Evolutionary conservation across 768 basidiomycete species (phyloP), one percentile per base, ranked within the genome.

Genomic region (Nidularia pulvinata): DNA sequence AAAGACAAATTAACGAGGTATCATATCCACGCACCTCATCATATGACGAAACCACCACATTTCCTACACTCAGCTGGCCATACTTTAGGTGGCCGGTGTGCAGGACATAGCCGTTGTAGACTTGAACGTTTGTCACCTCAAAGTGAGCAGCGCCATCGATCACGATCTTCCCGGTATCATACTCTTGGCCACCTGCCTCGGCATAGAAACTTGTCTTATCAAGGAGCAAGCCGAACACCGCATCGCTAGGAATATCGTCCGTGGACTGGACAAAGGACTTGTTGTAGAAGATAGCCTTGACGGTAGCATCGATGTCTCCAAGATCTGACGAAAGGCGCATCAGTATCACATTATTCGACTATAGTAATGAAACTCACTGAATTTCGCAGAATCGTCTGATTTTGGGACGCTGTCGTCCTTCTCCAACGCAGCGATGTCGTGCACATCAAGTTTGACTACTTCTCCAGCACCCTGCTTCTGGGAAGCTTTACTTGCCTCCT

Each of bases 161-260:
- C 30, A 94, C 86, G 58, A 99, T 92, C 61, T 89, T 91, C 51
- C 97, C 97, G 0, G 93, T 98, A 67, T 99, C 97, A 62, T 91
- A 86, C 71, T 98, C 96, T 66, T 99, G 97, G 30, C 97, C 97
- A 62, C 97, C 97, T 36, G 93, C 82, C 72, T 99, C 97, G 6
- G 97, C 95, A 58, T 99, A 99, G 71, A 98, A 98, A 72, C 89
- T 93, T 3, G 97, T 98, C 45, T 81, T 82, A 73, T 98, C 92
- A 48, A 99, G 86, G 32, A 99, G 67, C 48, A 99, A 63, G 43
- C 97, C 97, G 66, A 99, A 93, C 6, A 78, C 69, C 4, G 81
- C 68, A 55, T 78, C 83, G n/a, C 80, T 73, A 0, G 90, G 83
- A 45, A 96, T 81, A 39, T 74, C 73, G 34, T 73, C 65, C 4